A percentile compares a stretch with the other conserved stretches of the same genome.
phyloP scores from a whole-genome alignment of 108 stramenopile genomes.

The Stephanodiscus minutulus region DNA sequence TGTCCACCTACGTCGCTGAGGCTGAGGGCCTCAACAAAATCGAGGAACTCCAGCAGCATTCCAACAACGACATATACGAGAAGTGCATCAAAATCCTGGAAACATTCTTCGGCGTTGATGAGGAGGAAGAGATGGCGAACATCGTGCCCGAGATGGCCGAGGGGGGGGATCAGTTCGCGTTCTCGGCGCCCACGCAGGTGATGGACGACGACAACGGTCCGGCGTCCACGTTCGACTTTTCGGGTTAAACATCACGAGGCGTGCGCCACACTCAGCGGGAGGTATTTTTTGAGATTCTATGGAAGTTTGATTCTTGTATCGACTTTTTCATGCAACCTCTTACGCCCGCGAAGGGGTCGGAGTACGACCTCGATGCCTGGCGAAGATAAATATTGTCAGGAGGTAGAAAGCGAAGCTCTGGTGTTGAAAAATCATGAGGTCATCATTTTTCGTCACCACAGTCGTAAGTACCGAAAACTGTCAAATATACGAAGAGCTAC shows the following conservation, averaged over 20 bases:
- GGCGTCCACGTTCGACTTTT: constrained; percentile 43
- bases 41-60: constrained; percentile 93
- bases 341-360: not conserved
- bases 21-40: constrained; percentile 93
- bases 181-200: constrained; percentile 47
- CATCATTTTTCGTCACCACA: constrained; percentile 12
- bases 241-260: constrained; percentile 18
- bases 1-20: constrained; percentile 92
- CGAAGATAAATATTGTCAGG: not conserved
- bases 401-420: not conserved
- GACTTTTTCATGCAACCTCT: constrained; percentile 8
- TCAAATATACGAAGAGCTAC: too few relatives aligned
- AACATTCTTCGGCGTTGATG: constrained; percentile 93
- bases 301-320: constrained; percentile 1
- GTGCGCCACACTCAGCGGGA: not conserved
- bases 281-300: constrained; percentile 1
- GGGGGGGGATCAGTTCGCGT: constrained; percentile 77
- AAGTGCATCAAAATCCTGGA: constrained; percentile 90
- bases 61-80: constrained; percentile 94
- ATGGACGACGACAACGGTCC: constrained; percentile 32
- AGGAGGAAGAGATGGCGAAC: constrained; percentile 83
- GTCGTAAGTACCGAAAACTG: not conserved
- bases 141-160: constrained; percentile 70
- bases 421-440: constrained; percentile 11
- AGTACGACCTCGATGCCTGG: not conserved